phyloP scores from a whole-genome alignment of 768 basidiomycete genomes.

The Boletus sp. region DNA sequence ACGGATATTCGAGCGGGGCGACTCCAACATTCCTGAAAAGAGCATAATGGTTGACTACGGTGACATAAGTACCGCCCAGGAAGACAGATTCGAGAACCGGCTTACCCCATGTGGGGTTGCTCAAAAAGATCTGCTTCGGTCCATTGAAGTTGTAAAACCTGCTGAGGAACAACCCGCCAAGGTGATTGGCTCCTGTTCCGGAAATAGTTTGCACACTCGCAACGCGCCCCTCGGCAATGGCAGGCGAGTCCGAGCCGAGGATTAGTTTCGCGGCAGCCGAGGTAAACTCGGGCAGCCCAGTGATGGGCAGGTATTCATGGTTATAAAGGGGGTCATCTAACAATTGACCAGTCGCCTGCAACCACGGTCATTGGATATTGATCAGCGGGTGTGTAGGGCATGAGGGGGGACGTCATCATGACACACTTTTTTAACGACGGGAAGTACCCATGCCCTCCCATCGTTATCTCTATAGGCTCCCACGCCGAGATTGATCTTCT shows the following conservation, averaged over 20 bases:
- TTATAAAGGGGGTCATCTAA: slow-evolving; percentile 70
- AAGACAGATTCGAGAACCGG: slow-evolving; percentile 6
- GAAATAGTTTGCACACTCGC: slow-evolving; percentile 90
- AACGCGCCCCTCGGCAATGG: slow-evolving; percentile 67
- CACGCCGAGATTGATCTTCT: slow-evolving; percentile 90
- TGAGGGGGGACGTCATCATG: background rate
- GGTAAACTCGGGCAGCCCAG: slow-evolving; percentile 81
- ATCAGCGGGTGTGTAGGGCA: background rate
- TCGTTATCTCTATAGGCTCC: slow-evolving; percentile 90
- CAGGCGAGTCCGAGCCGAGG: slow-evolving; percentile 67
- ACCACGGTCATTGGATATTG: background rate
- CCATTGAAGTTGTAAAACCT: slow-evolving; percentile 71
- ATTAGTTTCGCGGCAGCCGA: slow-evolving; percentile 79
- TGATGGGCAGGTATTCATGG: slow-evolving; percentile 91
- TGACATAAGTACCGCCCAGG: background rate
- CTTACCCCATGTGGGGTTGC: slow-evolving; percentile 94
- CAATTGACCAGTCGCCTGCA: slow-evolving; percentile 69
- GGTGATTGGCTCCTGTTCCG: slow-evolving; percentile 94
- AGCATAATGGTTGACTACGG: slow-evolving; percentile 78
- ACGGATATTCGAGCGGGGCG: slow-evolving; percentile 83
- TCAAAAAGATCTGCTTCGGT: slow-evolving; percentile 71
- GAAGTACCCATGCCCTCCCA: slow-evolving; percentile 88
- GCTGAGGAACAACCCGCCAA: slow-evolving; percentile 83
- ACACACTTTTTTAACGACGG: slow-evolving; percentile 81
- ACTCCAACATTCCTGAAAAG: slow-evolving; percentile 91